Conservation (phyloP, 208 protist genomes). For the Trypanosoma vivax region DNA sequence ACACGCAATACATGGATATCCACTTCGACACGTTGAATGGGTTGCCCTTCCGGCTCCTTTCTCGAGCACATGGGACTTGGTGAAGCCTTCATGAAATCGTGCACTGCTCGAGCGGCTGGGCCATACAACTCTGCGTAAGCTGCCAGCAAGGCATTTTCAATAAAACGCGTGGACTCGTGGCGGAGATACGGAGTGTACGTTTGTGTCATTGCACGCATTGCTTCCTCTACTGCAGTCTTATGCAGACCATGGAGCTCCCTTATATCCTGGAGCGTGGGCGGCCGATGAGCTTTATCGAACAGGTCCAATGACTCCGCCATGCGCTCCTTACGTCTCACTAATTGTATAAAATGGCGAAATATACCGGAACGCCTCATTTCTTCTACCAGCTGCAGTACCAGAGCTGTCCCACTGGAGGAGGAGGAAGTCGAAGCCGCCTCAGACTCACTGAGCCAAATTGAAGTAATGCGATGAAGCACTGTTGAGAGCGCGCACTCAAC, state of each 20-base stretch:
- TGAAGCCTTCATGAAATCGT: constrained; percentile 10
- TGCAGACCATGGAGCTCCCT: constrained; percentile 31
- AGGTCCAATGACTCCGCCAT: background rate
- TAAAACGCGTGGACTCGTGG: constrained; percentile 56
- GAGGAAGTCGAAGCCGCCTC: constrained; percentile 7
- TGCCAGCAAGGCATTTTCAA: constrained; percentile 52
- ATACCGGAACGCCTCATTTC: constrained; percentile 14
- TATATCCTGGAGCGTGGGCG: constrained; percentile 38
- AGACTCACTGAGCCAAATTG: constrained; percentile 26
- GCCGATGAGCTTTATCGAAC: constrained; percentile 14
- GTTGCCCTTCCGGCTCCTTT: background rate
- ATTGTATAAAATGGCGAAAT: constrained; percentile 22
- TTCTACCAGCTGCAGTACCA: constrained; percentile 17
- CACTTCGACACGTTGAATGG: background rate
- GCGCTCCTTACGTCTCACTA: constrained; percentile 16
- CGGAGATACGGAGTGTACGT: constrained; percentile 73
- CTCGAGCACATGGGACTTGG: background rate
- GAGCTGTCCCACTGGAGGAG: too few relatives aligned
- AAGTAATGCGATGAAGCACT: constrained; percentile 46
- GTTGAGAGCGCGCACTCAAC: constrained; percentile 25
- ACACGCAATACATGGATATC: constrained; percentile 28
- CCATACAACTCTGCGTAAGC: constrained; percentile 80
- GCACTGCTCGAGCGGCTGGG: constrained; percentile 22
- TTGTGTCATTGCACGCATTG: constrained; percentile 45
- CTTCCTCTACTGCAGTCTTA: constrained; percentile 33